phyloP scores from a whole-genome alignment of 305 asterid genomes.

The Fraxinus latifolia region DNA sequence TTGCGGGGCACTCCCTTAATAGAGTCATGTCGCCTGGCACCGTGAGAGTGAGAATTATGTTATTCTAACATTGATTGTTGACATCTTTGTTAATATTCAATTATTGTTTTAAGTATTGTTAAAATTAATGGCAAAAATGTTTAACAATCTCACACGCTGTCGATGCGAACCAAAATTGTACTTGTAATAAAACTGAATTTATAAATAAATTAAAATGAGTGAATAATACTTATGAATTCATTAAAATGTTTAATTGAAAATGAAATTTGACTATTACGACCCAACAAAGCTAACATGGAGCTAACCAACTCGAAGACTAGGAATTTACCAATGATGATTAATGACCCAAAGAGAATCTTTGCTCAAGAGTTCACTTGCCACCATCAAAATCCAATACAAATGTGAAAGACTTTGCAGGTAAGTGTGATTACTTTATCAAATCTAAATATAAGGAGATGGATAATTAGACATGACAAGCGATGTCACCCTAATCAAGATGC shows the following conservation, averaged over 20 bases:
- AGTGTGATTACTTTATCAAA: background rate
- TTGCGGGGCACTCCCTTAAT: background rate
- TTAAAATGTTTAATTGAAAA: background rate
- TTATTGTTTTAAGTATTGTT: too few relatives aligned
- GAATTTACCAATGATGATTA: background rate
- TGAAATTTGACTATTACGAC: background rate
- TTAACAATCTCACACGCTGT: too few relatives aligned
- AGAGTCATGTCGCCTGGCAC: background rate
- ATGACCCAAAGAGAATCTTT: background rate
- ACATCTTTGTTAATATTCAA: background rate
- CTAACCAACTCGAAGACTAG: background rate
- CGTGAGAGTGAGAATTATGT: background rate
- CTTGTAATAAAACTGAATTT: background rate
- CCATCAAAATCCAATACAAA: background rate
- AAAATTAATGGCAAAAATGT: background rate
- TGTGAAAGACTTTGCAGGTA: background rate
- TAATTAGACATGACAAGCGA: background rate
- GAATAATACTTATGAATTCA: background rate
- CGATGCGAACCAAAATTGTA: too few relatives aligned
- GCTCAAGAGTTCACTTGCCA: background rate
- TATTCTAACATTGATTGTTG: background rate
- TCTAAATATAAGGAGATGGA: too few relatives aligned
- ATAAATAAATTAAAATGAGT: background rate
- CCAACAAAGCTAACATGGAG: background rate
- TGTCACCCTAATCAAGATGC: background rate